These are phyloP conservation scores for Fraxinus dipetala DNA, from an alignment of 305 asterid species.

Conservation along the genomic window DNA sequence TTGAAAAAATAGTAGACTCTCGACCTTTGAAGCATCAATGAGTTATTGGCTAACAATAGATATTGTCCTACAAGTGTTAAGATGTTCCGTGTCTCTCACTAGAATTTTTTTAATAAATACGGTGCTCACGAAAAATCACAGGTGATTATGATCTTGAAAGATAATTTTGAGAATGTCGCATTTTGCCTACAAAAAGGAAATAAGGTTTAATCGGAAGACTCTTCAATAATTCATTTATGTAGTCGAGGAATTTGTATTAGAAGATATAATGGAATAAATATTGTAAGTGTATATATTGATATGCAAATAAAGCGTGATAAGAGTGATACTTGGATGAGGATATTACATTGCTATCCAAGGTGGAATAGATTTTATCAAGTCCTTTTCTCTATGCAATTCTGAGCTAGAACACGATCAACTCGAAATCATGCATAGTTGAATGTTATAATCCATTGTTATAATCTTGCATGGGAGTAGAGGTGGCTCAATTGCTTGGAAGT, in stretches of 20 bases:
- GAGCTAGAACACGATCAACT: neutral
- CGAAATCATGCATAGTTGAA: neutral
- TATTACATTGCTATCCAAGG: neutral
- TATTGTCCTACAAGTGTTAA: neutral
- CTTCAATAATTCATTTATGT: neutral
- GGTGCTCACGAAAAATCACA: neutral
- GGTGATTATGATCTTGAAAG: neutral
- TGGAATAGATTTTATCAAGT: neutral
- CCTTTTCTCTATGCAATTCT: neutral
- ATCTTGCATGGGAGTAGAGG: neutral
- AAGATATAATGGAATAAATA: neutral
- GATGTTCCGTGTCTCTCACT: neutral
- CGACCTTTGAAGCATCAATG: neutral
- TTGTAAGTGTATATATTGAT: neutral
- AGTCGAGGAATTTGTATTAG: neutral
- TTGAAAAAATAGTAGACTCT: neutral
- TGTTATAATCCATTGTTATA: neutral
- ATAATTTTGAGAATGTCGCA: neutral
- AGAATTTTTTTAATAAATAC: neutral
- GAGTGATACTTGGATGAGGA: neutral
- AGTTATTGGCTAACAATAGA: neutral
- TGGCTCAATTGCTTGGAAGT: neutral
- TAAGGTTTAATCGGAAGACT: neutral
- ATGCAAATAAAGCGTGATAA: neutral
- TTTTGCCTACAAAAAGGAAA: neutral